Evolutionary conservation across 2,329 filamentous ascomycete genomes (phyloP).

Genomic region (Pseudocercospora cruenta): DNA sequence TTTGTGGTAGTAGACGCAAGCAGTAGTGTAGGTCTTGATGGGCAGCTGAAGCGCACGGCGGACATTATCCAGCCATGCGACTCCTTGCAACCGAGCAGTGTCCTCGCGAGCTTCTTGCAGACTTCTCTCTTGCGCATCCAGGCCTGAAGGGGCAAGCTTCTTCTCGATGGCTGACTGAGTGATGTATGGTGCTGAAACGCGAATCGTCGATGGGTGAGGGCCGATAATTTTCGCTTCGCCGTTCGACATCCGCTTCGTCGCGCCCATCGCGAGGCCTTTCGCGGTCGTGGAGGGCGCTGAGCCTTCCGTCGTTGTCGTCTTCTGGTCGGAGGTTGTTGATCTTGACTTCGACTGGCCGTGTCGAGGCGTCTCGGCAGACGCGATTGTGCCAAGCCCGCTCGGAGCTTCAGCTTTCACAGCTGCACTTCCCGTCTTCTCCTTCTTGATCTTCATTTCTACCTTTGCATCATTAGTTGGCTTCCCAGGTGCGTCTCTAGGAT

Average conservation of each 20-base stretch:
- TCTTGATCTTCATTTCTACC: background rate
- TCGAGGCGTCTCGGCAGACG: background rate
- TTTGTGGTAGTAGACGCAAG: slow-evolving; percentile 89
- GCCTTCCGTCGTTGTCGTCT: background rate
- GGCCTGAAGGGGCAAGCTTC: slow-evolving; percentile 62
- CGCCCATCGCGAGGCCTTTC: slow-evolving; percentile 31
- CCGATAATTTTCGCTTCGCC: slow-evolving; percentile 44
- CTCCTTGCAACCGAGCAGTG: slow-evolving; percentile 77
- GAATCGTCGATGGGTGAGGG: slow-evolving; percentile 66
- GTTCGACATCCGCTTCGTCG: slow-evolving; percentile 37
- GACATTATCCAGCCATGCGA: slow-evolving; percentile 86
- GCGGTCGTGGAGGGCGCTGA: background rate
- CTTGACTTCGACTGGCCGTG: background rate
- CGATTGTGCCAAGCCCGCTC: background rate
- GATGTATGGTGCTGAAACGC: slow-evolving; percentile 73
- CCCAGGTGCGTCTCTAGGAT: background rate
- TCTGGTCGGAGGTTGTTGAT: background rate
- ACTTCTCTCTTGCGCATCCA: slow-evolving; percentile 65
- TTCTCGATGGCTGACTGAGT: slow-evolving; percentile 79
- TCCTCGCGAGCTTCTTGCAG: slow-evolving; percentile 69
- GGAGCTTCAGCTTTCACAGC: background rate
- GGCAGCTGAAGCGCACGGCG: slow-evolving; percentile 81
- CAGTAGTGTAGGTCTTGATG: slow-evolving; percentile 88
- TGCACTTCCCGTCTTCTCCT: slow-evolving; percentile 1
- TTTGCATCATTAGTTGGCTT: slow-evolving; percentile 1